A percentile compares a stretch with the other conserved stretches of the same genome.
Evolutionary conservation across 176 grass and related monocot genomes (phyloP).

Genomic region (Hsuehochloa calcarea): DNA sequence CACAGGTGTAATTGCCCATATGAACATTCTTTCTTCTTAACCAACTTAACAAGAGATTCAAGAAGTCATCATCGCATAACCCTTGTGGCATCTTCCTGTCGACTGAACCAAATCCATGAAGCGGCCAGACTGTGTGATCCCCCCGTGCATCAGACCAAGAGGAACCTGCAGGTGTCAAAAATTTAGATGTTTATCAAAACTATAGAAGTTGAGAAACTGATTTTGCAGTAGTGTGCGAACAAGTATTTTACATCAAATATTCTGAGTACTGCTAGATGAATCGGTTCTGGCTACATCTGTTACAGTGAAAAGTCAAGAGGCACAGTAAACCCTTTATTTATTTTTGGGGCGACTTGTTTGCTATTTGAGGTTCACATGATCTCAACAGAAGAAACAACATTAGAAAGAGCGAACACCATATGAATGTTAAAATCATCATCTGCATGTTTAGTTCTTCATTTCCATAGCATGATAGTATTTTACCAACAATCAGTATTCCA

Average conservation of each 20-base stretch:
- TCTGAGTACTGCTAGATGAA: neutral
- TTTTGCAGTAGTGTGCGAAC: neutral
- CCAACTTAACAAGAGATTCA: too few relatives aligned
- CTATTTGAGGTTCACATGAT: neutral
- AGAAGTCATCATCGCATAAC: constrained; percentile 41
- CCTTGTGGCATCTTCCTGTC: constrained; percentile 50
- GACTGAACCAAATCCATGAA: constrained; percentile 16
- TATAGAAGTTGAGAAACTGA: neutral
- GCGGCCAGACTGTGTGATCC: constrained; percentile 73
- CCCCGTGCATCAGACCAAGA: constrained; percentile 60
- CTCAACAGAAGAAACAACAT: neutral
- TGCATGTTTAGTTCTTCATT: too few relatives aligned
- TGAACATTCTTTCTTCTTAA: too few relatives aligned
- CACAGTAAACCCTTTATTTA: neutral
- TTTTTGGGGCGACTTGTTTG: neutral
- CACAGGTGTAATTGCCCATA: too few relatives aligned
- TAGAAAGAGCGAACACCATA: neutral
- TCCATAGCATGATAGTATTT: too few relatives aligned
- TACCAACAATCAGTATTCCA: too few relatives aligned
- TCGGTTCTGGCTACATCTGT: neutral
- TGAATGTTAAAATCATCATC: neutral
- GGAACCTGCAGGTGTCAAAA: constrained; percentile 52
- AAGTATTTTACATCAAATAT: neutral
- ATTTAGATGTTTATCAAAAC: neutral
- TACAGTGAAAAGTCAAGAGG: neutral